Evolutionary conservation across 306 rosid species (phyloP), one percentile per base, ranked within the genome.

Genomic region (Prosopis cineraria): DNA sequence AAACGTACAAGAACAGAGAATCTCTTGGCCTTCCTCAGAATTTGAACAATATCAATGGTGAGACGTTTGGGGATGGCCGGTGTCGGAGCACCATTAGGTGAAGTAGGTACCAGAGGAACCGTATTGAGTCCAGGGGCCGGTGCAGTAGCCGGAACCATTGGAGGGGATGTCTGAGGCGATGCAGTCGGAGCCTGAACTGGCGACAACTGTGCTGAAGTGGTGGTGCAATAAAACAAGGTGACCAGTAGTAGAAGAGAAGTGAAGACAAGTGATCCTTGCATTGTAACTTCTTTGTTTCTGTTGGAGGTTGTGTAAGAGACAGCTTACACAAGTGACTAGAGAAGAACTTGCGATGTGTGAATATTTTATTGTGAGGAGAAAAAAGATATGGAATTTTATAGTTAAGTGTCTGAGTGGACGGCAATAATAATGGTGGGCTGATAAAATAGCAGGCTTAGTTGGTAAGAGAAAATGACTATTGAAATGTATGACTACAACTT

Each of bases 1-100:
- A 92, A 85, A 17, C 95, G 90, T 14, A 84, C 75, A 7, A 92
- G 77, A 24, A 90, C 84, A 6, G 85, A 68, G 86, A 87, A 92
- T 33, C 84, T 82, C 20, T 92, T 84, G 7, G 87, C 89, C n/a
- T 90, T 92, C 71, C 83, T 83, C 9, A 92, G 93, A 70, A 92
- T 88, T 40, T 73, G 36, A 19, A 74, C 53, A 3, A 86, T 72
- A 56, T 86, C 87, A 13, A 72, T 85, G 73, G 81, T 66, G 55
- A 88, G 87, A 60, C 82, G 82, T 22, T 89, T 85, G 20, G 93
- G 89, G 65, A 85, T 84, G 0, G 56, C 31, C n/a, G 88, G 85
- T 1, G 89, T 82, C 0, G 90, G 88, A 55, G 90, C 87, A 12
- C 65, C 83, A 10, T 48, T 72, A 11, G 89, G 88, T 43, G 88